phyloP scores from a whole-genome alignment of 1,139 yeast species.

The Protomyces macrosporus region DNA sequence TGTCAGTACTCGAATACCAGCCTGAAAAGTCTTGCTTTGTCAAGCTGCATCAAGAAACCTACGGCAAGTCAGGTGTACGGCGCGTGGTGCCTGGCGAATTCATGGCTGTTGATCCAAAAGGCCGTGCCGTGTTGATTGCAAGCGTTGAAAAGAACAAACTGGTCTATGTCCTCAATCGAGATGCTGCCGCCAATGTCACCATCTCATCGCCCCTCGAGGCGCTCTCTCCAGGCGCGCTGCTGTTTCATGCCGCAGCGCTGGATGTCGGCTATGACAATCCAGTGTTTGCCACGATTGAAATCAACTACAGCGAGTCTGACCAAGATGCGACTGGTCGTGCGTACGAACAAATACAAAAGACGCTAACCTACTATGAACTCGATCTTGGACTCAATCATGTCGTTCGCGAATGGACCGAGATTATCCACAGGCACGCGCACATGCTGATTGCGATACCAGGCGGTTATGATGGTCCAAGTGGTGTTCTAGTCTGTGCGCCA shows the following conservation, averaged over 20 bases:
- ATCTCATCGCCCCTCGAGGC: slow-evolving; percentile 75
- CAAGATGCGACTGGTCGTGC: slow-evolving; percentile 34
- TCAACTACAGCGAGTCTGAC: slow-evolving; percentile 44
- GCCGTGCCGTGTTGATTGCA: slow-evolving; percentile 63
- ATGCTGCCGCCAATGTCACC: slow-evolving; percentile 46
- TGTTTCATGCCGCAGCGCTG: slow-evolving; percentile 54
- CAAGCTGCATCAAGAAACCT: slow-evolving; percentile 58
- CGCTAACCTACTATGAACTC: slow-evolving; percentile 64
- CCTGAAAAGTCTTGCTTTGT: slow-evolving; percentile 44
- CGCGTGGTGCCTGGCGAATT: slow-evolving; percentile 73
- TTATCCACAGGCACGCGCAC: slow-evolving; percentile 44
- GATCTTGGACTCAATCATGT: slow-evolving; percentile 83
- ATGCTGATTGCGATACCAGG: slow-evolving; percentile 48
- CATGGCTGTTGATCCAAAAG: slow-evolving; percentile 66
- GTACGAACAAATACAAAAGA: slow-evolving; percentile 33
- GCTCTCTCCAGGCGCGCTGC: slow-evolving; percentile 48
- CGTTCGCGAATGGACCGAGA: slow-evolving; percentile 48
- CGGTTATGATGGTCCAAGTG: slow-evolving; percentile 57
- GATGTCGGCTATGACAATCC: slow-evolving; percentile 83
- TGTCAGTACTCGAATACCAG: slow-evolving; percentile 54
- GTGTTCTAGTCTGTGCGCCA: slow-evolving; percentile 51
- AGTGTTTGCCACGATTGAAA: slow-evolving; percentile 70
- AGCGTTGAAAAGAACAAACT: slow-evolving; percentile 70
- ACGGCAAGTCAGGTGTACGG: slow-evolving; percentile 68
- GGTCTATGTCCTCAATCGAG: slow-evolving; percentile 54